phyloP scores from a whole-genome alignment of 2,329 filamentous ascomycete genomes.

The Ceratocystis ficicola region DNA sequence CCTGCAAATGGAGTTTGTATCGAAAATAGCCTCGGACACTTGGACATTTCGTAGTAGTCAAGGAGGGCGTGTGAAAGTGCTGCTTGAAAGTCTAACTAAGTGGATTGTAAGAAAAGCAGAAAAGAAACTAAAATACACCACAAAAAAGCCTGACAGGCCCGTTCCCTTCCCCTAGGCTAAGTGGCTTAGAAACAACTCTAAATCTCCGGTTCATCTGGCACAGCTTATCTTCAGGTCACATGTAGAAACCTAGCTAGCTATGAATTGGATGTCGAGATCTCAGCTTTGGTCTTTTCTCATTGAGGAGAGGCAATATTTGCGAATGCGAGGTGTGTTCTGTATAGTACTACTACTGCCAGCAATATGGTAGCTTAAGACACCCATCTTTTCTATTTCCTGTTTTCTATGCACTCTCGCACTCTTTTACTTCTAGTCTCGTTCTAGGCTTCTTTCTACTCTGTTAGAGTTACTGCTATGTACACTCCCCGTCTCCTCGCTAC shows the following conservation, averaged over 20 bases:
- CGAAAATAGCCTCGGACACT: neutral
- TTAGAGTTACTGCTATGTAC: neutral
- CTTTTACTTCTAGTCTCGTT: neutral
- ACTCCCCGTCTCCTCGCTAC: neutral
- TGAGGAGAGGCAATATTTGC: too few relatives aligned
- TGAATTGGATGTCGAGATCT: neutral
- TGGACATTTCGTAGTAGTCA: neutral
- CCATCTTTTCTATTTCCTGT: neutral
- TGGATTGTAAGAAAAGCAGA: neutral
- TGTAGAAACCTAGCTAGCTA: neutral
- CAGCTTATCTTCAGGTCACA: constrained; percentile 1
- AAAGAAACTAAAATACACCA: neutral
- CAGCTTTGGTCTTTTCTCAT: neutral
- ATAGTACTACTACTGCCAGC: too few relatives aligned
- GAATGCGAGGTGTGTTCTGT: too few relatives aligned
- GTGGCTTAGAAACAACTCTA: constrained; percentile 7
- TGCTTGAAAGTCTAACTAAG: neutral
- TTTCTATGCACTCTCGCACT: neutral
- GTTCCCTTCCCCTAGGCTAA: neutral
- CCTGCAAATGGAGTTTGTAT: neutral
- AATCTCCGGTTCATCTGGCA: neutral
- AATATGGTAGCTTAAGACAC: too few relatives aligned
- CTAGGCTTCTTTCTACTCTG: neutral
- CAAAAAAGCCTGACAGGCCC: neutral
- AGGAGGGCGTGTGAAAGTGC: neutral